Conservation (phyloP, 495 filamentous ascomycete species). For the Hypoxylon fragiforme region DNA sequence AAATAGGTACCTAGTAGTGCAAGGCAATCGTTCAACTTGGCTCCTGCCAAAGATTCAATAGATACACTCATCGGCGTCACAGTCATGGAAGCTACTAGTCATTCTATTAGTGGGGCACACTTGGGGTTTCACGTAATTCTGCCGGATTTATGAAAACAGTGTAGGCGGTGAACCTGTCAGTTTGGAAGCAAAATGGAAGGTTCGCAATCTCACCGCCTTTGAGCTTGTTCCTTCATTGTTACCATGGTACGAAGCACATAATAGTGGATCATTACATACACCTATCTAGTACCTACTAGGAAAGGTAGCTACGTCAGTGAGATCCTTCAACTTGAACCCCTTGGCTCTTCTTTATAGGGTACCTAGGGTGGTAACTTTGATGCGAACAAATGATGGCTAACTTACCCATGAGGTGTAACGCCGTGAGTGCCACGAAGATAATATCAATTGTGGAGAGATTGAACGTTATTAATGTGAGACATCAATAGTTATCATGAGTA, state of each 20-base stretch:
- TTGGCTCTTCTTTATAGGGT: no score
- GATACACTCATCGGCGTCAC: background rate
- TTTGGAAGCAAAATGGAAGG: background rate
- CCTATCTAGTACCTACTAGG: background rate
- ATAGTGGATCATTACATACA: no score
- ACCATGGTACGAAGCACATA: no score
- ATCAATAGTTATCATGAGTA: slow-evolving; percentile 10
- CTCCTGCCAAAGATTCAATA: background rate
- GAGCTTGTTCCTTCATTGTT: slow-evolving; percentile 3
- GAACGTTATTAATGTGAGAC: no score
- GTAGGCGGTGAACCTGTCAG: slow-evolving; percentile 17
- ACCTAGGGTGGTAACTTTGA: no score
- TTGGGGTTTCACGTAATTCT: slow-evolving; percentile 16
- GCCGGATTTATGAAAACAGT: slow-evolving; percentile 10
- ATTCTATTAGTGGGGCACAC: slow-evolving; percentile 19
- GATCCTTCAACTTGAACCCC: no score
- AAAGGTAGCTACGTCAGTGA: no score
- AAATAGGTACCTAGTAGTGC: no score
- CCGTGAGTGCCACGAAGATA: no score
- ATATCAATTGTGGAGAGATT: no score
- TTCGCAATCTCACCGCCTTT: slow-evolving; percentile 7
- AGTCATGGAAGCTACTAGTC: slow-evolving; percentile 32
- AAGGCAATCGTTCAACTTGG: background rate
- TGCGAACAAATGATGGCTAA: no score
- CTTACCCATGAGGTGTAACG: no score